phyloP scores from a whole-genome alignment of 805 yeast genomes.

The Lipomyces japonicus region DNA sequence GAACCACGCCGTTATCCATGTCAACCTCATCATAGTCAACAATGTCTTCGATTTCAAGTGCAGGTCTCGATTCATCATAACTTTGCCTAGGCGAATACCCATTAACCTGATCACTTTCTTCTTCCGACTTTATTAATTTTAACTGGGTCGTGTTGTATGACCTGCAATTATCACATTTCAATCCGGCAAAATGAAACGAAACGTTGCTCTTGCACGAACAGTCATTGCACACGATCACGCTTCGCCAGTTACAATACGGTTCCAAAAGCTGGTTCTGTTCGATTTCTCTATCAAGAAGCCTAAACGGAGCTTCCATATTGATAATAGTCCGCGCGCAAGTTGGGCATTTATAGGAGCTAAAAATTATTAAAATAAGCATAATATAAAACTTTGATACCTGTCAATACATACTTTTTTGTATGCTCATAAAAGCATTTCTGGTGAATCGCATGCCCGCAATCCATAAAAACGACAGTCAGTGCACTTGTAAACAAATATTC shows the following conservation, averaged over 20 bases:
- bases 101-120: conserved; percentile 37
- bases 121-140: conserved; percentile 65
- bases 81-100: too few relatives aligned
- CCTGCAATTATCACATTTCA: conserved; percentile 79
- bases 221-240: conserved; percentile 76
- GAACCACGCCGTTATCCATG: not conserved
- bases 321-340: conserved; percentile 78
- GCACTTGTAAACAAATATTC: conserved; percentile 85
- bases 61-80: too few relatives aligned
- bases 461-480: conserved; percentile 81
- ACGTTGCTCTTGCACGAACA: conserved; percentile 78
- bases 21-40: not conserved
- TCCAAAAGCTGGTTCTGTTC: conserved; percentile 70
- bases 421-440: conserved; percentile 77
- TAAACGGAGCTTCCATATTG: conserved; percentile 83
- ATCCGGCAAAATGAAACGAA: conserved; percentile 76
- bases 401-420: conserved; percentile 42
- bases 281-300: conserved; percentile 82
- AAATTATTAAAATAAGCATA: not conserved
- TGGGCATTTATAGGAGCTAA: conserved; percentile 84
- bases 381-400: not conserved
- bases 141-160: conserved; percentile 82
- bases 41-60: not conserved
- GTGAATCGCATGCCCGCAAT: conserved; percentile 92
- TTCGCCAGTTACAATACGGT: conserved; percentile 72